Evolutionary conservation across 2,329 filamentous ascomycete species (phyloP).

Genomic region (Colletotrichum spaethianum): DNA sequence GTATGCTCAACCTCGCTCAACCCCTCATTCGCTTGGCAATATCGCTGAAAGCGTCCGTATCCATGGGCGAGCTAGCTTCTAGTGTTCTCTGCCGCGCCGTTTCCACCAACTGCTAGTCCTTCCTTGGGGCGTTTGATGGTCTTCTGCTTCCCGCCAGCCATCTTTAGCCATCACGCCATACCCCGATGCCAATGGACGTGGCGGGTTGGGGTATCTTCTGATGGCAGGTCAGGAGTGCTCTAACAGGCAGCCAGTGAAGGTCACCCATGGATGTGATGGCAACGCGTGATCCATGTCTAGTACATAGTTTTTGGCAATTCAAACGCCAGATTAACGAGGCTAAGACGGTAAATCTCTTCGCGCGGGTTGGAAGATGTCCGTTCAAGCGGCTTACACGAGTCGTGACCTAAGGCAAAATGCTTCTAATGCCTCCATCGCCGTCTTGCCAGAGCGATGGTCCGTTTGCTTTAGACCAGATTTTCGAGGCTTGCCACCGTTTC

Average conservation of each 20-base stretch:
- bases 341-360: too few species aligned
- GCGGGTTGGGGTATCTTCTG: background rate
- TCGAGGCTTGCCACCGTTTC: background rate
- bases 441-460: background rate
- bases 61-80: conserved; percentile 3
- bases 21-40: background rate
- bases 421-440: background rate
- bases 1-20: conserved; percentile 9
- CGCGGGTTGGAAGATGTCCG: background rate
- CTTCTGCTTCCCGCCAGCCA: background rate
- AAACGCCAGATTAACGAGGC: background rate
- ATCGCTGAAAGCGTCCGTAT: background rate
- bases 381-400: background rate
- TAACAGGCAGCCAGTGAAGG: background rate
- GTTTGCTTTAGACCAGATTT: too few species aligned
- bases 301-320: background rate
- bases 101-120: background rate
- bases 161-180: background rate
- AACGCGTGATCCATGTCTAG: background rate
- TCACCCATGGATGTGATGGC: background rate
- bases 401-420: background rate
- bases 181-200: background rate
- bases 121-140: background rate
- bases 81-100: background rate
- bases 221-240: background rate